phyloP scores from a whole-genome alignment of 352 stramenopile genomes.

The Pythium periplocum region DNA sequence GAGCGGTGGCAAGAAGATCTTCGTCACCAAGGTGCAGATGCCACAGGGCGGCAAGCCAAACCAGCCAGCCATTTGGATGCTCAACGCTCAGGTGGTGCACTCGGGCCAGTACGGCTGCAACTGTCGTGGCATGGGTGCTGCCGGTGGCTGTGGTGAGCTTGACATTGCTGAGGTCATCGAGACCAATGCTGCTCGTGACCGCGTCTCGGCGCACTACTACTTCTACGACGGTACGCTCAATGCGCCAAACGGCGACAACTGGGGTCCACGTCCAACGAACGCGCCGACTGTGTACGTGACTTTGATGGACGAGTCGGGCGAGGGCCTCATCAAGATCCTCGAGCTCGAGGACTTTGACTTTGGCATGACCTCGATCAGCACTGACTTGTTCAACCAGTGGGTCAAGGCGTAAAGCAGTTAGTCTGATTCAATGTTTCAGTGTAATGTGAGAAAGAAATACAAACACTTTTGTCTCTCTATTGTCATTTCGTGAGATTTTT shows the following conservation, averaged over 20 bases:
- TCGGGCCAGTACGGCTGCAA: constrained; percentile 73
- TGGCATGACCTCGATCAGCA: constrained; percentile 8
- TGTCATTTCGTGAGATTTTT: too few species aligned
- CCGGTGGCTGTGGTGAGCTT: constrained; percentile 64
- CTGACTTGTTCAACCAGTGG: constrained; percentile 15
- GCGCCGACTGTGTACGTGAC: constrained; percentile 26
- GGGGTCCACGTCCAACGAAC: constrained; percentile 20
- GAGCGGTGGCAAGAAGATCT: constrained; percentile 70
- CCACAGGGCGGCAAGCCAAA: constrained; percentile 32
- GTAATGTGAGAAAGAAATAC: too few species aligned
- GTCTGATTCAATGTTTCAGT: too few species aligned
- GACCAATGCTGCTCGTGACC: constrained; percentile 44
- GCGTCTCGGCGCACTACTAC: constrained; percentile 73
- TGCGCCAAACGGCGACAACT: constrained; percentile 29
- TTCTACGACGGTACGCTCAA: constrained; percentile 53
- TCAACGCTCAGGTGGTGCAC: constrained; percentile 65
- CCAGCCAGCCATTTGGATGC: constrained; percentile 68
- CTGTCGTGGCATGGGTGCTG: constrained; percentile 44
- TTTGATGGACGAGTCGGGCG: constrained; percentile 24
- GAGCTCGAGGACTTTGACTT: constrained; percentile 34
- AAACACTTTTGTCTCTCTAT: too few species aligned
- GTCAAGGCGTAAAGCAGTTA: constrained; percentile 1
- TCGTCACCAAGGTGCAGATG: constrained; percentile 70
- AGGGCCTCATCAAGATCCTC: constrained; percentile 28
- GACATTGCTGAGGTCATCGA: constrained; percentile 71